These are phyloP conservation scores for Apophysomyces elegans DNA, from an alignment of 371 early-diverging fungal species.

Conservation along the genomic window DNA sequence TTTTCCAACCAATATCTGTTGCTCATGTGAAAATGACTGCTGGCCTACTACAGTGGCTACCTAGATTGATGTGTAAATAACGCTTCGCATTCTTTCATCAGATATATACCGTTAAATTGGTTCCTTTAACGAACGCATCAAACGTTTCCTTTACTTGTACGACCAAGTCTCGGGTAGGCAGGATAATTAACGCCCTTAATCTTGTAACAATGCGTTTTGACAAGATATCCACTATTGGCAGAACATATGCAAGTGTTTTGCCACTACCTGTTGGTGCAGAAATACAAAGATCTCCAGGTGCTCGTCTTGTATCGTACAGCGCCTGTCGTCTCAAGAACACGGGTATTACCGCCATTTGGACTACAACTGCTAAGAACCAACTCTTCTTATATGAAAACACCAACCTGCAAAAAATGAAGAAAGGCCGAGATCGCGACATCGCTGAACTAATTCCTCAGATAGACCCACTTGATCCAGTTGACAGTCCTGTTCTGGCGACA, in stretches of 20 bases:
- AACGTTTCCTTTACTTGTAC: slow-evolving; percentile 86
- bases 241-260: slow-evolving; percentile 96
- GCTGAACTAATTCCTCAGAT: slow-evolving; percentile 58
- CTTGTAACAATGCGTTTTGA: slow-evolving; percentile 72
- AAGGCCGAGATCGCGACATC: slow-evolving; percentile 70
- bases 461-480: slow-evolving; percentile 59
- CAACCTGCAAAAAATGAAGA: slow-evolving; percentile 79
- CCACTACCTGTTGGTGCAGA: slow-evolving; percentile 97
- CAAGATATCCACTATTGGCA: slow-evolving; percentile 90
- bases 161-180: slow-evolving; percentile 92
- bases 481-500: slow-evolving; percentile 64
- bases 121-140: slow-evolving; percentile 75
- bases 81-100: not conserved
- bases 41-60: slow-evolving; percentile 79
- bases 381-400: not conserved
- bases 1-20: slow-evolving; percentile 66
- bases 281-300: slow-evolving; percentile 84
- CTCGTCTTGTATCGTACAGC: slow-evolving; percentile 54
- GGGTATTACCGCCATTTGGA: slow-evolving; percentile 90
- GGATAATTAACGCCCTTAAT: slow-evolving; percentile 83
- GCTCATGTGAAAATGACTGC: slow-evolving; percentile 80
- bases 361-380: slow-evolving; percentile 30
- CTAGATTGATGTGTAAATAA: slow-evolving; percentile 18
- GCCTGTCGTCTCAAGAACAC: slow-evolving; percentile 65
- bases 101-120: slow-evolving; percentile 58